Percentiles rank a stretch among this genome's conserved stretches.
Evolutionary conservation across 163 green algal species (phyloP).

Genomic region (Prototheca stagnorum): DNA sequence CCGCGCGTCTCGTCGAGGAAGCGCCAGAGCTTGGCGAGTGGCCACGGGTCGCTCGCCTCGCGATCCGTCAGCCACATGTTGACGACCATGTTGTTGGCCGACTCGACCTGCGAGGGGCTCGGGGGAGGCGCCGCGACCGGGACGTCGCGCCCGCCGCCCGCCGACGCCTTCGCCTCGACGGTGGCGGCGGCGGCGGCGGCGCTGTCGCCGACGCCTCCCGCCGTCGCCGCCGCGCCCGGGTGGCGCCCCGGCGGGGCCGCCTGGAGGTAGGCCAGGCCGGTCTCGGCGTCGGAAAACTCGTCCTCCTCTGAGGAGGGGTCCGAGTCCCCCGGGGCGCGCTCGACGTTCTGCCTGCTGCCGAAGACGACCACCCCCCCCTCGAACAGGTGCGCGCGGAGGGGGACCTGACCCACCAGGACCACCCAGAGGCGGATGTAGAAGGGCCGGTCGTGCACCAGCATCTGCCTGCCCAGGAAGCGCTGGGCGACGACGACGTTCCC

Average conservation of each 20-base stretch:
- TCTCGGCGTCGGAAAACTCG: too few species aligned
- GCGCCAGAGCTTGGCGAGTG: constrained; percentile 22
- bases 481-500: constrained; percentile 53
- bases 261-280: too few species aligned
- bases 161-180: background rate
- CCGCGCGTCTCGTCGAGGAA: constrained; percentile 23
- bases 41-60: constrained; percentile 25
- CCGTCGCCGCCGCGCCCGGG: too few species aligned
- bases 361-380: constrained; percentile 33
- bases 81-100: constrained; percentile 24
- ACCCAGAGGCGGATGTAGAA: constrained; percentile 31
- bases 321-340: too few species aligned
- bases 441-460: constrained; percentile 27
- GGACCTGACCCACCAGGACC: constrained; percentile 14
- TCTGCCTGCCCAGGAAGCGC: constrained; percentile 42
- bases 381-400: constrained; percentile 31
- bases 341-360: constrained; percentile 5
- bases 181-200: background rate
- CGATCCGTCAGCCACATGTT: constrained; percentile 32
- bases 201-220: too few species aligned
- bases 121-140: too few species aligned
- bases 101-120: too few species aligned
- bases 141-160: too few species aligned
- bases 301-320: too few species aligned
- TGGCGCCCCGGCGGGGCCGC: too few species aligned